Base-by-base conservation (phyloP, 805 yeast genomes). In the Candida corydali region DNA sequence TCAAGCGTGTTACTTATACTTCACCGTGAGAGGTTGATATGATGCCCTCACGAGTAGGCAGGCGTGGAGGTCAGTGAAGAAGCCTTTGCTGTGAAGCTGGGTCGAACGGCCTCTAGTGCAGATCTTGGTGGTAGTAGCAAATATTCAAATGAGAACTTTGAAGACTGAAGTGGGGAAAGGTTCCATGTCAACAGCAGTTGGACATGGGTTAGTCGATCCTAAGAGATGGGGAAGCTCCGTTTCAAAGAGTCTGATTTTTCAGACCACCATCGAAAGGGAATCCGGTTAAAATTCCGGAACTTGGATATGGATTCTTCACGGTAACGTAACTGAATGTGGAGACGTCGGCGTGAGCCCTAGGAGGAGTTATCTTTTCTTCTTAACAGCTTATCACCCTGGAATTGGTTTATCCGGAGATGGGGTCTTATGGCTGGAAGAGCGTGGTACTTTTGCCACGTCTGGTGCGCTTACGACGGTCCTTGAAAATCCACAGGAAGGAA, bases 261-360 rank as follows among this genome's bases (percentile, higher is more conserved):
- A 50, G 52, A 51, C 53, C 56, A 46, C 61, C 60, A 51, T 52
- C 65, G 64, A 59, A 61, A 61, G 64, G 66, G 66, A 60, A 61
- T 57, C 65, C 61, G 65, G 67, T 61, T 61, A 59, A 60, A 45
- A 59, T 59, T 61, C 65, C 64, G 58, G 65, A 57, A 61, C 67
- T 60, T 60, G 63, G 64, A 61, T 59, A 57, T 56, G 65, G 64
- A 61, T 49, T 56, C 59, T 51, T 50, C 61, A 59, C 63, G 63
- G 65, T 45, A 61, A 61, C 65, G 62, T 59, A 61, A 59, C 61
- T 51, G 63, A 59, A 55, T 54, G 64, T 54, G 63, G 63, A 57
- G 65, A 60, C 64, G 57, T 52, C 60, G 62, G 65, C 58, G 54
- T 54, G 54, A 54, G 66, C 61, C 61, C 65, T 61, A 65, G 64